Evolutionary conservation across 2,329 filamentous ascomycete genomes (phyloP), one percentile per base, ranked within the genome.

Genomic region (Penicillium sp.): DNA sequence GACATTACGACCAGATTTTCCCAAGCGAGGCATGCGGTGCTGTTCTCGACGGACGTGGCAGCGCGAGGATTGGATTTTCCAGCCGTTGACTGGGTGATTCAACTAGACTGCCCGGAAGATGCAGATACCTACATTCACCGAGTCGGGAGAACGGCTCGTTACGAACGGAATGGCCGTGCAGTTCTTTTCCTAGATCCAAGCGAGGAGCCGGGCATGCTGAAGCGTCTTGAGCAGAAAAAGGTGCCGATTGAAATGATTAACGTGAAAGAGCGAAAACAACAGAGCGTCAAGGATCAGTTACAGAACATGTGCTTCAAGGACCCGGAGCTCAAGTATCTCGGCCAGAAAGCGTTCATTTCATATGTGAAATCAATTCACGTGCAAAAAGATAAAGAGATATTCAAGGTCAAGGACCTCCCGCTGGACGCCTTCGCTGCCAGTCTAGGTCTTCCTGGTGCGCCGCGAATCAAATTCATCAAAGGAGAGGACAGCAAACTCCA

Each of bases 61-160:
- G 94, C 94, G 0, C 84, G 94, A 71, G 94, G 94, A 61, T 83
- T 99, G 12, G 94, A 99, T 71, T 97, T 99, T 68, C 94, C 94
- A 0, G 88, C 91, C 3, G 94, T 99, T 0, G 94, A 99, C 71
- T 99, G 94, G 89, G 94, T 99, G 5, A 91, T 99, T n/a, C 94
- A 99, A 70, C 82, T 90, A n/a, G 94, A 99, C 71, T 96, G 90
- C 63, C 94, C 94, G 0, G 94, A 99, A 72, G 93, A 99, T 71
- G 89, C 90, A 3, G 94, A 97, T 67, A 99, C 94, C 0, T 99
- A 99, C 67, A 97, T 99, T 64, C 94, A 99, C 74, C 86, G 94
- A 58, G 93, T 97, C 4, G 94, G 94, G 1, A 85, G 94, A 28
- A 97, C 94, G 18, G 94, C 94, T n/a, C 84, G 93, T 21, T 97